phyloP scores from a whole-genome alignment of 2,329 filamentous ascomycete genomes.

The Calonectria montana region DNA sequence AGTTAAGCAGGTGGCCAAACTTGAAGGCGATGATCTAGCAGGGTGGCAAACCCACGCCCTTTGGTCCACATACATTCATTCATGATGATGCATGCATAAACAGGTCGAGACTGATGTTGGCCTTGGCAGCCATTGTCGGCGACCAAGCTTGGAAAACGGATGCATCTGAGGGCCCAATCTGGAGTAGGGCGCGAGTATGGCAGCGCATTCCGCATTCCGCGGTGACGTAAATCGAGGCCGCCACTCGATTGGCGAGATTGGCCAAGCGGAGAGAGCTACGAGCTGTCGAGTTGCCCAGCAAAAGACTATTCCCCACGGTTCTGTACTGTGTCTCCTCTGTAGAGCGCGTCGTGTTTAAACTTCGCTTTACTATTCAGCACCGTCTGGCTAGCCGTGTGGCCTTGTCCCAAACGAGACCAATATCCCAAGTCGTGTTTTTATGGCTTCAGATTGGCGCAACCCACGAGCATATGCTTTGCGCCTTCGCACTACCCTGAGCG shows the following conservation, averaged over 20 bases:
- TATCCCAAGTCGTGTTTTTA: neutral
- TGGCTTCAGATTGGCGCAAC: neutral
- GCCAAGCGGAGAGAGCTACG: neutral
- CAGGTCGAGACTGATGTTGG: neutral
- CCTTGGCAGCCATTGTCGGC: neutral
- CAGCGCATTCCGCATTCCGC: conserved; percentile 13
- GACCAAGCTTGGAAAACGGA: conserved; percentile 1
- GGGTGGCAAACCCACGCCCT: neutral
- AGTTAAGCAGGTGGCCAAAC: neutral
- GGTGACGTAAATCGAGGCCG: conserved; percentile 4
- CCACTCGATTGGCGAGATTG: conserved; percentile 13
- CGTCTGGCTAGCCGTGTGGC: neutral
- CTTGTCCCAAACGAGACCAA: neutral
- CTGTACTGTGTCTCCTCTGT: neutral
- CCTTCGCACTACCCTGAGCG: neutral
- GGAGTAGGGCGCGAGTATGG: conserved; percentile 1
- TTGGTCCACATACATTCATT: no score
- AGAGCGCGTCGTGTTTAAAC: neutral
- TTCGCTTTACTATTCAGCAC: neutral
- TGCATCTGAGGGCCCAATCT: neutral
- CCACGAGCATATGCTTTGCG: neutral
- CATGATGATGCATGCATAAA: neutral
- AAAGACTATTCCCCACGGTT: neutral
- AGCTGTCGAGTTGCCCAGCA: neutral
- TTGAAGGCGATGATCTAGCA: neutral